Evolutionary conservation across 2,329 filamentous ascomycete genomes (phyloP), one percentile per base, ranked within the genome.

Genomic region (Fusarium agapanthi): DNA sequence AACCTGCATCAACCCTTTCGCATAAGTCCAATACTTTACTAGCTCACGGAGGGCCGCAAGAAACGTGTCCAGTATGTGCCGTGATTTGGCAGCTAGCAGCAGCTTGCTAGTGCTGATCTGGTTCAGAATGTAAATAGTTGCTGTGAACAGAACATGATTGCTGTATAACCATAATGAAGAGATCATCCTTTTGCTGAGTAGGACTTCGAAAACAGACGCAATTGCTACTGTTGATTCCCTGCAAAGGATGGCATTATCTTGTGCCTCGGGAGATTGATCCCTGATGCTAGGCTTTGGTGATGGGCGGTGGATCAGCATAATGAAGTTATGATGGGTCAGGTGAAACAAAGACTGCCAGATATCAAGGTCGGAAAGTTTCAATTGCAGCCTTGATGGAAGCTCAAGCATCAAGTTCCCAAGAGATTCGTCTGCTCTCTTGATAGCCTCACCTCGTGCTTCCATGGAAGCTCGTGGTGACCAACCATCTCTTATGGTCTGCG

Each of bases 151-250:
- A 9, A 67, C 64, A 26, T 67, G 53, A 10, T 67, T 67, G 18
- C 64, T 67, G 18, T 67, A 67, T 7, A 67, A 9, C 64, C 64
- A 67, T 7, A 67, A 14, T 6, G 45, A 67, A 9, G 64, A 61
- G 1, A 45, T 61, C 0, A 34, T 15, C 4, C 12, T 41, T 18
- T 61, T 51, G 9, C 34, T 40, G 2, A 67, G 35, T 4, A 67
- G 18, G 6, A 22, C 54, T n/a, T 67, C 64, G 6, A 67, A 67
- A 7, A 67, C 40, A 15, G 53, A 67, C 20, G 45, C 40, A 15
- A 67, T 61, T 0, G 64, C 22, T 7, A 67, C 22, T 8, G 64
- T 34, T 14, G 64, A 45, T 48, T 67, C 64, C 41, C 64, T 67
- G 9, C 62, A 67, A 7, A 67, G 45, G 0, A 67, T 61, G 3